Evolutionary conservation across 257 asterid species (phyloP), one percentile per base, ranked within the genome.

Genomic region (Capsicum chinense): DNA sequence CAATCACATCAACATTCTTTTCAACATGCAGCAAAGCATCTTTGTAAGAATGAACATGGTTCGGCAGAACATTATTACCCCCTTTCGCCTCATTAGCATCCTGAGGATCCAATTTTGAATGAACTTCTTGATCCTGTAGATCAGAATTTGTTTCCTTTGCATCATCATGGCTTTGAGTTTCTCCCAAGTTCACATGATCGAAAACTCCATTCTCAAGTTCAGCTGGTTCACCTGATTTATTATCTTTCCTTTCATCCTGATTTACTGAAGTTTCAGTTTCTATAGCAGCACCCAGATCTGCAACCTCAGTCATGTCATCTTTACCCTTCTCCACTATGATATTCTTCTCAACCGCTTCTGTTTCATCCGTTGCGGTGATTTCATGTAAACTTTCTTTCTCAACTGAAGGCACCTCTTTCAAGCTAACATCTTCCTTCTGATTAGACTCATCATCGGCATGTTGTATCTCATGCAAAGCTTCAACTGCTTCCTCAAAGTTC

Each of bases 401-500:
- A 82, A 33, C 70, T 21, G 83, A 15, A 44, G 83, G 57, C 64
- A 52, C 64, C 81, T 84, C 85, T 1, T 84, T 74, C 76, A 12
- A 82, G 54, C 58, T 83, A 84, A 35, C 79, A 9, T 87, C 91
- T 33, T 79, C 84, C 82, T 83, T 62, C 21, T 63, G 84, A 83
- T 21, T 85, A 50, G 85, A 48, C 48, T 81, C 92, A 64, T 86
- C 82, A n/a, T 59, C 87, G n/a, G 84, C 66, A 85, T 67, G 63
- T 44, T 16, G 79, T 69, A 17, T 83, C n/a, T 76, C 89, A 21
- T 67, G 52, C 6, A 90, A 83, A 50, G 83, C 86, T 71, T 80
- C 93, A 85, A 73, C 58, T 9, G 88, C 90, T 86, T 87, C 93
- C 80, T 87, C 92, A 84, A 82, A 84, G 86, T 82, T 80, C 69